Percentiles rank a stretch among this genome's conserved stretches.
Conservation (phyloP, 1,284 basidiomycete species). For the Cerioporus squamosus region DNA sequence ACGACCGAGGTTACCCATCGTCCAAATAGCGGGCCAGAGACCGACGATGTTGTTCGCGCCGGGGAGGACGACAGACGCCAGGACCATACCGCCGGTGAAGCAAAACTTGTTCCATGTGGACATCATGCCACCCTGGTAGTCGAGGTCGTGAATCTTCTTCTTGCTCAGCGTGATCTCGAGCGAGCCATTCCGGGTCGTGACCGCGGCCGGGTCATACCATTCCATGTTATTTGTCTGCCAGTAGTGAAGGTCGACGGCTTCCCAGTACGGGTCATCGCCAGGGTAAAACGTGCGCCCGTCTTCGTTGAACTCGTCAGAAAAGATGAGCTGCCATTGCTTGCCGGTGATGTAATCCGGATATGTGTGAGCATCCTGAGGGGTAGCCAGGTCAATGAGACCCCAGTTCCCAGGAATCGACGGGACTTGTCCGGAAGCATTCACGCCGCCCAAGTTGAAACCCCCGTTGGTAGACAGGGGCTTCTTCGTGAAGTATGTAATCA, state of each 20-base stretch:
- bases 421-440: slow-evolving; percentile 80
- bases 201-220: slow-evolving; percentile 80
- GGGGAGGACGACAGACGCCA: slow-evolving; percentile 78
- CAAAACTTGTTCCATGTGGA: slow-evolving; percentile 92
- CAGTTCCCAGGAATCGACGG: slow-evolving; percentile 66
- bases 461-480: slow-evolving; percentile 55
- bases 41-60: slow-evolving; percentile 64
- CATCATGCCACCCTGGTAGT: slow-evolving; percentile 77
- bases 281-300: slow-evolving; percentile 84
- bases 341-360: slow-evolving; percentile 59
- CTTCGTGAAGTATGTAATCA: slow-evolving; percentile 71
- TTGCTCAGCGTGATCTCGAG: slow-evolving; percentile 80
- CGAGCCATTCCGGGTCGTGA: slow-evolving; percentile 80
- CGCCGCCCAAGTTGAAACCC: slow-evolving; percentile 82
- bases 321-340: slow-evolving; percentile 68
- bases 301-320: slow-evolving; percentile 89
- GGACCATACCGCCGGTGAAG: slow-evolving; percentile 86
- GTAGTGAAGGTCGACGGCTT: slow-evolving; percentile 72
- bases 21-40: slow-evolving; percentile 60
- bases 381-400: slow-evolving; percentile 79
- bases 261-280: slow-evolving; percentile 67
- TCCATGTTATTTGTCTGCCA: slow-evolving; percentile 67
- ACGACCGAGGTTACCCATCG: slow-evolving; percentile 61
- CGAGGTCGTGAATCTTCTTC: slow-evolving; percentile 71
- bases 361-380: slow-evolving; percentile 65